These are phyloP conservation scores for Kwoniella mangroviensis DNA, from an alignment of 768 basidiomycete genomes.

Conservation along the genomic window DNA sequence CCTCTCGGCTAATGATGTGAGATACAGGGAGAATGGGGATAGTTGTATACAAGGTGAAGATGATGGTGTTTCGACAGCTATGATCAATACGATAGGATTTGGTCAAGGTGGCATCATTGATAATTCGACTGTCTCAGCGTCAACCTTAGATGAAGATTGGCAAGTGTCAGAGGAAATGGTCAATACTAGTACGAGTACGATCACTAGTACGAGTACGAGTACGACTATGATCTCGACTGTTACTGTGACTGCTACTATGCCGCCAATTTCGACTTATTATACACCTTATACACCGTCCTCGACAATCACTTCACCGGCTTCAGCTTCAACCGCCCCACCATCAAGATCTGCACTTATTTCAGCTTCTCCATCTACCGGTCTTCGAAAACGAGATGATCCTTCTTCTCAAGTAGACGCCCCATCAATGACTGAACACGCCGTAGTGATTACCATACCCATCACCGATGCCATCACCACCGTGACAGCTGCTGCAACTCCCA, in stretches of 20 bases:
- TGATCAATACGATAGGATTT: constrained; percentile 17
- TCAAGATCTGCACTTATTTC: neutral
- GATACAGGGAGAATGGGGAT: constrained; percentile 30
- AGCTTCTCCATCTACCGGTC: neutral
- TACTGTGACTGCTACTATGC: constrained; percentile 20
- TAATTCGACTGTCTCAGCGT: neutral
- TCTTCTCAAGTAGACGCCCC: neutral
- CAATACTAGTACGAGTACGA: neutral
- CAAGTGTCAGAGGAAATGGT: constrained; percentile 16
- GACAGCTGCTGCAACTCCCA: neutral
- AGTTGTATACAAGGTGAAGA: constrained; percentile 20
- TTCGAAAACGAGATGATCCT: constrained; percentile 7
- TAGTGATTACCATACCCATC: constrained; percentile 14
- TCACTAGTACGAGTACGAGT: neutral
- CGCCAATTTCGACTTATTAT: constrained; percentile 1
- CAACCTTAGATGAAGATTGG: constrained; percentile 23
- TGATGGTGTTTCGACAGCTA: constrained; percentile 1
- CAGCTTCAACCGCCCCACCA: neutral
- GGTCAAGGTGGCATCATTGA: neutral
- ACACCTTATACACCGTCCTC: constrained; percentile 4
- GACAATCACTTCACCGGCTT: neutral
- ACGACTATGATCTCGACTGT: constrained; percentile 14
- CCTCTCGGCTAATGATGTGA: constrained; percentile 58
- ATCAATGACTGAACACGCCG: neutral
- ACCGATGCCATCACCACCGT: constrained; percentile 11